phyloP scores from a whole-genome alignment of 176 grass and related monocot genomes.

The Musa troglodytarum region DNA sequence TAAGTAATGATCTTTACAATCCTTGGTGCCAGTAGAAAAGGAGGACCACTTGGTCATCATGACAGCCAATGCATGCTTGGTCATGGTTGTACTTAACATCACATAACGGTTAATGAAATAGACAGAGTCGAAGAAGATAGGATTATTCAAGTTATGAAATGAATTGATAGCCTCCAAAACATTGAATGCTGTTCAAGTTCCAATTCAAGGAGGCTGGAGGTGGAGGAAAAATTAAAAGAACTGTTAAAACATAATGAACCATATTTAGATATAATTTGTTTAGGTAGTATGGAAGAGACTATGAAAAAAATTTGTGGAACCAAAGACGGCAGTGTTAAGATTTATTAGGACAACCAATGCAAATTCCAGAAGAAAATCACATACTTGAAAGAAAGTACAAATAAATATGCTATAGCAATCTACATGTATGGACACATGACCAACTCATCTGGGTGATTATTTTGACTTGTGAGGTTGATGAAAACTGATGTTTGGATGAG shows the following conservation, averaged over 20 bases:
- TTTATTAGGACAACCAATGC: too few relatives aligned
- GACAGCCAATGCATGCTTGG: not conserved
- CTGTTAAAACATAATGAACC: not conserved
- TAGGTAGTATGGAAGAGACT: not conserved
- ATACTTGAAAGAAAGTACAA: too few relatives aligned
- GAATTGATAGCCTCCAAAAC: not conserved
- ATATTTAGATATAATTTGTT: not conserved
- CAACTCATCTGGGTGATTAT: too few relatives aligned
- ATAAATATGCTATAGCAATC: too few relatives aligned
- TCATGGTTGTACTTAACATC: not conserved
- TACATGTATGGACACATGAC: too few relatives aligned
- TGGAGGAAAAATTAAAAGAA: not conserved
- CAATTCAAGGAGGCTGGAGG: not conserved
- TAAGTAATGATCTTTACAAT: not conserved
- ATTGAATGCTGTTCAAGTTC: conserved; percentile 7
- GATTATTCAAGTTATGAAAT: not conserved
- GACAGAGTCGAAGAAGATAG: not conserved
- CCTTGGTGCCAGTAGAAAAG: not conserved
- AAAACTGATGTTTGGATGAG: too few relatives aligned
- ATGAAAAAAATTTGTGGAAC: too few relatives aligned
- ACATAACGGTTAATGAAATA: not conserved
- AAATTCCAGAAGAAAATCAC: too few relatives aligned
- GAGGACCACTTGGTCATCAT: not conserved
- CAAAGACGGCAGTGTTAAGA: too few relatives aligned
- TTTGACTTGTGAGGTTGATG: too few relatives aligned